A percentile compares a stretch with the other conserved stretches of the same genome.
Conservation (phyloP, 202 grass and related monocot species). For the Eragrostis tef region DNA sequence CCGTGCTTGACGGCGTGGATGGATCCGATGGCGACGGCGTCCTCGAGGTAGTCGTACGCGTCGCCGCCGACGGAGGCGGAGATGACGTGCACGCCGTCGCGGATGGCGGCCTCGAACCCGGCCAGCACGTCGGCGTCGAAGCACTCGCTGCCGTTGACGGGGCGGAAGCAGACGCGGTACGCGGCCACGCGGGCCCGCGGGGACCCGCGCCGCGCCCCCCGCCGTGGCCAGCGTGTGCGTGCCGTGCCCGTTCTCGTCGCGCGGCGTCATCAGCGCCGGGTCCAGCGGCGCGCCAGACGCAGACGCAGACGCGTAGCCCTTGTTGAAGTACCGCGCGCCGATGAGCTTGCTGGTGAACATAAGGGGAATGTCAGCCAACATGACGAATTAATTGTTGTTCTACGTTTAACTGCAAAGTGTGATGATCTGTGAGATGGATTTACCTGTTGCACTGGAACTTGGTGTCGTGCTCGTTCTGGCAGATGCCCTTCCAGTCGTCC, state of each 20-base stretch:
- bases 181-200: conserved; percentile 68
- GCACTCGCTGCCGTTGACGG: conserved; percentile 59
- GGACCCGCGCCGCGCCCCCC: conserved; percentile 61
- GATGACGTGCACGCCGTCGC: conserved; percentile 76
- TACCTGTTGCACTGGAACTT: conserved; percentile 85
- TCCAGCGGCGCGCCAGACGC: neutral
- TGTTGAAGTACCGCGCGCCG: conserved; percentile 83
- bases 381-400: neutral
- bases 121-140: conserved; percentile 70
- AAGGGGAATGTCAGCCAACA: neutral
- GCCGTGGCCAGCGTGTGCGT: conserved; percentile 85
- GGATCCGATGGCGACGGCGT: conserved; percentile 63
- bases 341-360: conserved; percentile 67
- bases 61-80: conserved; percentile 71
- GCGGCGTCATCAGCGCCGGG: conserved; percentile 53
- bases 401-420: neutral
- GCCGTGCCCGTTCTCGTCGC: conserved; percentile 72
- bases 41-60: conserved; percentile 34
- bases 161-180: conserved; percentile 79
- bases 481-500: conserved; percentile 75
- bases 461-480: conserved; percentile 64
- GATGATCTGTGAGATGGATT: neutral
- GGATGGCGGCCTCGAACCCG: conserved; percentile 85
- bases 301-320: conserved; percentile 35
- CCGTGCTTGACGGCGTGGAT: conserved; percentile 70